Base-by-base conservation (phyloP, 2,329 filamentous ascomycete species). In the Fusarium albosuccineum region DNA sequence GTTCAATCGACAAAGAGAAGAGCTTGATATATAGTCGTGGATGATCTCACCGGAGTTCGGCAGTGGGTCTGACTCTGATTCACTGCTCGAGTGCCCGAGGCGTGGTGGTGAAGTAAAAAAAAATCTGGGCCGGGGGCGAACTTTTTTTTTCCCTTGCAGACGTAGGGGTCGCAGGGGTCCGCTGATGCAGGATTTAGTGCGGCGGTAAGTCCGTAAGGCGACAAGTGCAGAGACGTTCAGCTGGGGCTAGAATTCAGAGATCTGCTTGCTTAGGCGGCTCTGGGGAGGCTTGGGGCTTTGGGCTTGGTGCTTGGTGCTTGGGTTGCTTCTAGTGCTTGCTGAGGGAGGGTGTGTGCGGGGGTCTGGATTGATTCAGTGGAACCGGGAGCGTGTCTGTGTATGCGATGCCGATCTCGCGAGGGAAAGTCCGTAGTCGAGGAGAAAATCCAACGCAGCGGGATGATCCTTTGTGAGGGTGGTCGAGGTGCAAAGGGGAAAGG, bases 191-290 rank as follows among this genome's bases (percentile, higher is more conserved):
- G 61, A 53, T 58, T 66, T 75, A 75, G 73, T 67, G 73, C 59
- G 62, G 73, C 73, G 73, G 73, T 70, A 75, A 64, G 73, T 71
- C 73, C 71, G 71, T 66, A 72, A 70, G 67, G 61, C 66, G 48
- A 73, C 63, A 42, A 55, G 44, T 70, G 67, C 61, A 57, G 57
- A 64, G 54, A 63, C 42, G 56, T 50, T 69, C 66, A 68, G 66
- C 66, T 68, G 58, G 63, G 66, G 66, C 66, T 68, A 45, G 56
- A 53, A 65, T 62, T 49, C 39, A 63, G 34, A 60, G 61, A 66
- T 68, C 65, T 62, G 41, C 54, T 67, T 30, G 41, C 50, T 65
- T 60, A 60, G 62, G 60, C 53, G 62, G 62, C 62, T 65, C 61
- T 44, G 41, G 27, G 26, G 41, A 22, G 34, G 33, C 29, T 17